phyloP scores from a whole-genome alignment of 2,329 filamentous ascomycete species.

The Trichoderma lentiforme region DNA sequence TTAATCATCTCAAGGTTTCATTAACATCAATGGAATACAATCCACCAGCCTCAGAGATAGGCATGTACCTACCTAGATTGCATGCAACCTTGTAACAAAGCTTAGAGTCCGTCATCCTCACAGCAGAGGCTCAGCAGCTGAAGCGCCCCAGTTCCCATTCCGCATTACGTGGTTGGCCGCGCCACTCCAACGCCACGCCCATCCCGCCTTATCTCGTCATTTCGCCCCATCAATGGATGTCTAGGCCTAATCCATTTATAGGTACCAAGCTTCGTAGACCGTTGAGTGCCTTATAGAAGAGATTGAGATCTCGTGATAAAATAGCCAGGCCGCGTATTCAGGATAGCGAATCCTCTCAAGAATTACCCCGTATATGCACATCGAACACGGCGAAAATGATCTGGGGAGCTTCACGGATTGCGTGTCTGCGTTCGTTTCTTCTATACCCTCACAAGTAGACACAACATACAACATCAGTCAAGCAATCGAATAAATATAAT shows the following conservation, averaged over 20 bases:
- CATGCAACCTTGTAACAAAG: not conserved
- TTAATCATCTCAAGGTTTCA: not conserved
- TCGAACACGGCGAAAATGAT: not conserved
- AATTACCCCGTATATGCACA: not conserved
- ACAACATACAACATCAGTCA: not conserved
- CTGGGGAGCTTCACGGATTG: not conserved
- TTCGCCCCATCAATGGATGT: not conserved
- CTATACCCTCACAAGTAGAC: not conserved
- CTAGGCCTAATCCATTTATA: not conserved
- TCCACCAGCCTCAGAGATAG: not conserved
- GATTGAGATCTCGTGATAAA: not conserved
- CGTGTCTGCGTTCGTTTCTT: not conserved
- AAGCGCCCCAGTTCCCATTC: not conserved
- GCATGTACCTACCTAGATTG: not conserved
- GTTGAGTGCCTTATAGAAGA: not conserved
- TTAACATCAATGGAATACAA: not conserved
- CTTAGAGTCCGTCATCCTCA: not conserved
- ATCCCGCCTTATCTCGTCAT: not conserved
- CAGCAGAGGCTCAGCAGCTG: slow-evolving; percentile 3
- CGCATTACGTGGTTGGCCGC: slow-evolving; percentile 21
- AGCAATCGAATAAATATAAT: not conserved
- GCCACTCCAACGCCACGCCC: slow-evolving; percentile 18
- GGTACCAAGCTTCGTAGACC: not conserved
- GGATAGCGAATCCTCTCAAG: not conserved
- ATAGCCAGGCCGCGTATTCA: not conserved